Base-by-base conservation (phyloP, 2,329 filamentous ascomycete species). In the Aspergillus fijiensis region DNA sequence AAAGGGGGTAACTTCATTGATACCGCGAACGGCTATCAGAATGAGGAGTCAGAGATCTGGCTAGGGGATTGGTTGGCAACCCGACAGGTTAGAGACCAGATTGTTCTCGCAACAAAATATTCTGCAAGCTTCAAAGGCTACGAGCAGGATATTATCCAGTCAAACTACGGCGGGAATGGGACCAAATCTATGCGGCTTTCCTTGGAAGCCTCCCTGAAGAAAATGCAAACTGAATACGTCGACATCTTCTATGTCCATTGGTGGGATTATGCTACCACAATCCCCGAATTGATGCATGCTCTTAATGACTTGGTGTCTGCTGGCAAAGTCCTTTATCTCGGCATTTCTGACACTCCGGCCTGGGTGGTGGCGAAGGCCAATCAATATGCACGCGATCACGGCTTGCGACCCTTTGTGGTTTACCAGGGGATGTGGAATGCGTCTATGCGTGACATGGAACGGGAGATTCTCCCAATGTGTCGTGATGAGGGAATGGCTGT, bases 401-500 rank as follows among this genome's bases (percentile, higher is more conserved):
- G 87, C 4, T 78, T 91, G n/a, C 84, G 85, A 0, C 87, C 83
- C 42, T 93, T 93, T 75, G 82, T 79, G 23, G 83, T 91, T 19
- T 91, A 90, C 69, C 87, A 89, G 73, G 88, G 88, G 10, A 77
- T 76, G 11, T 91, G 87, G 86, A 84, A 77, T 23, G 80, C 82
- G 19, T 80, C 77, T 1, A 80, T 85, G 51, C 84, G 89, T 25
- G 89, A 91, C 71, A 84, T 89, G 54, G 87, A 89, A 76, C 81
- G 86, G 25, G 87, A 89, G n/a, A 87, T 89, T 65, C 80, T 90
- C 39, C 86, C 86, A 48, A 90, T 90, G 87, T 80, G 76, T 45
- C 79, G 79, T 42, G 79, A 81, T 31, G 85, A 89, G 67, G 86
- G 87, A 35, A 88, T 89, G 83, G 85, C 77, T 0, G 67, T 88